Evolutionary conservation across 2,329 filamentous ascomycete genomes (phyloP).

Genomic region (Aspergillus oerlinghausenensis): DNA sequence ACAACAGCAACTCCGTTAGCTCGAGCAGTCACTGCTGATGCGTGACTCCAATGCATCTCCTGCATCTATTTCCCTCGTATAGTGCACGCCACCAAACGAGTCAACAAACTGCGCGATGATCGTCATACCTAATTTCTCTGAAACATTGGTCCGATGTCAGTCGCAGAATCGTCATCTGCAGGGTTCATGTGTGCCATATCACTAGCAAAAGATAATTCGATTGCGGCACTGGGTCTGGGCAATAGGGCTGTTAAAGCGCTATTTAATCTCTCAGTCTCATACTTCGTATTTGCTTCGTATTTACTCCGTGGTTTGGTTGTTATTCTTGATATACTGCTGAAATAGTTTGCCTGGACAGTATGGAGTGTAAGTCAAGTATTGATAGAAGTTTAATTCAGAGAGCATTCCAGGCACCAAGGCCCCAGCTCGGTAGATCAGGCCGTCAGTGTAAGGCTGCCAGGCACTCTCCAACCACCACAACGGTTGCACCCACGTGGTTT

Average conservation of each 20-base stretch:
- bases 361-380: too few relatives aligned
- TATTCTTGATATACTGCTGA: too few relatives aligned
- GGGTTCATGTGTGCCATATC: not conserved
- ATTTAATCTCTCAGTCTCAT: not conserved
- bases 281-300: too few relatives aligned
- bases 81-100: not conserved
- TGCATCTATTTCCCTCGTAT: not conserved
- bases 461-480: not conserved
- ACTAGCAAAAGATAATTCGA: not conserved
- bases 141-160: not conserved
- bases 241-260: not conserved
- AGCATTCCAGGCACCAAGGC: not conserved
- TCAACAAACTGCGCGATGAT: not conserved
- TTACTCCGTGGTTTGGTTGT: too few relatives aligned
- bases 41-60: not conserved
- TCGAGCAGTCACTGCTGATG: not conserved
- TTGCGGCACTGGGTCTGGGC: too few relatives aligned
- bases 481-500: not conserved
- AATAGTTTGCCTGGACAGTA: too few relatives aligned
- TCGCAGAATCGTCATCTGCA: not conserved
- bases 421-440: not conserved
- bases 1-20: not conserved
- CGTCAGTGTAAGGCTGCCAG: not conserved
- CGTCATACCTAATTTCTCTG: not conserved
- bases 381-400: too few relatives aligned